Percentiles rank a stretch among this genome's conserved stretches.
Conservation (phyloP, 2,329 filamentous ascomycete species). For the Chaetomium sp. region DNA sequence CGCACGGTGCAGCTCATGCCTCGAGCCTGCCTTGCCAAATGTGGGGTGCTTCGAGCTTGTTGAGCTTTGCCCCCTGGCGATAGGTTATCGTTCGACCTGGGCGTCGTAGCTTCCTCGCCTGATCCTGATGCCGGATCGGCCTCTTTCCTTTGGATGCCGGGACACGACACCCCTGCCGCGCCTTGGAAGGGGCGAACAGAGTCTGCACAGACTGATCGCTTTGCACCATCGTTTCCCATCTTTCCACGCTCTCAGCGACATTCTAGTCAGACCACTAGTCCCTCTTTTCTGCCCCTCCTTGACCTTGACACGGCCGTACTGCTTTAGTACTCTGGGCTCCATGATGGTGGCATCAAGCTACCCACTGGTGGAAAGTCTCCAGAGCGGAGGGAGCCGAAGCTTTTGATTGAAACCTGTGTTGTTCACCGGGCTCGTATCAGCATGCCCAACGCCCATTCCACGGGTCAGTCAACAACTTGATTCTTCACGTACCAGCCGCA, state of each 20-base stretch:
- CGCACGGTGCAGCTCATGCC: slow-evolving; percentile 28
- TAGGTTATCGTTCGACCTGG: neutral
- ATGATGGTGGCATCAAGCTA: neutral
- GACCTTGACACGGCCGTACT: too few relatives aligned
- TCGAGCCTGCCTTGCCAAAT: slow-evolving; percentile 8
- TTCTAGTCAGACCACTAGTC: too few relatives aligned
- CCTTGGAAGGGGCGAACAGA: neutral
- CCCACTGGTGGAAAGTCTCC: neutral
- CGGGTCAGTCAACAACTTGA: too few relatives aligned
- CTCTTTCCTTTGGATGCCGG: slow-evolving; percentile 22
- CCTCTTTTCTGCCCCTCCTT: too few relatives aligned
- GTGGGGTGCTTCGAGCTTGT: neutral
- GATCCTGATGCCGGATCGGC: slow-evolving; percentile 24
- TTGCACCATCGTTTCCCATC: too few relatives aligned
- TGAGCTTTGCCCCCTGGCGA: neutral
- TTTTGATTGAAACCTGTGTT: neutral
- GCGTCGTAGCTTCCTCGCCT: slow-evolving; percentile 3
- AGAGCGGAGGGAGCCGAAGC: neutral
- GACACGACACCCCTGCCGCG: neutral
- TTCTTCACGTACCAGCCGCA: too few relatives aligned
- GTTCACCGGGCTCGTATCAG: too few relatives aligned
- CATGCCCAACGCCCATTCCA: too few relatives aligned
- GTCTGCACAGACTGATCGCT: too few relatives aligned
- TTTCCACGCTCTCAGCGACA: too few relatives aligned
- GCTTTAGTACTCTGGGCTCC: too few relatives aligned